Conservation (phyloP, 2,329 filamentous ascomycete species). For the Xylariales sp. region DNA sequence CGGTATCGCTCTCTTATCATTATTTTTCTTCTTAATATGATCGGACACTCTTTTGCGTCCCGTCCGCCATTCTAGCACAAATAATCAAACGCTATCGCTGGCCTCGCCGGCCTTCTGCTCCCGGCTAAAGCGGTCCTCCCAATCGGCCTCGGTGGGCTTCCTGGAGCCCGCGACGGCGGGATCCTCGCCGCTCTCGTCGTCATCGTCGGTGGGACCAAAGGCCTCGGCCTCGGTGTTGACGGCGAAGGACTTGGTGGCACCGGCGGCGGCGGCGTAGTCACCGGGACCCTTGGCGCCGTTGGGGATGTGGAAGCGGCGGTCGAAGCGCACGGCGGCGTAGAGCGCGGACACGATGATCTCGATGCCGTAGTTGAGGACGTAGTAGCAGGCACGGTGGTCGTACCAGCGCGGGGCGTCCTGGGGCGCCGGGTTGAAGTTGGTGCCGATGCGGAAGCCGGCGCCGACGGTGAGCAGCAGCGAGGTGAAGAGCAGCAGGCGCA, state of each 20-base stretch:
- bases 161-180: background rate
- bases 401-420: conserved; percentile 49
- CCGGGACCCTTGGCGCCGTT: conserved; percentile 22
- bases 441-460: conserved; percentile 51
- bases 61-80: no score
- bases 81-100: no score
- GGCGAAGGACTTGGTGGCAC: background rate
- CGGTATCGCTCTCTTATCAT: no score
- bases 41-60: no score
- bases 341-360: conserved; percentile 34
- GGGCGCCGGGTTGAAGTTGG: conserved; percentile 37
- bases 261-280: conserved; percentile 12
- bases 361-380: conserved; percentile 57
- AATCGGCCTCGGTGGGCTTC: background rate
- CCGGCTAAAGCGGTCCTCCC: conserved; percentile 3
- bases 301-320: conserved; percentile 24
- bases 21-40: no score
- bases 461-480: conserved; percentile 49
- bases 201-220: background rate
- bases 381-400: conserved; percentile 56
- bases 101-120: no score
- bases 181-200: background rate
- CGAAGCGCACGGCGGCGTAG: conserved; percentile 22
- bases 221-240: conserved; percentile 7
- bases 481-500: conserved; percentile 44